These are phyloP conservation scores for Linnemannia zychae DNA, from an alignment of 192 early-diverging fungal genomes.

Conservation along the genomic window DNA sequence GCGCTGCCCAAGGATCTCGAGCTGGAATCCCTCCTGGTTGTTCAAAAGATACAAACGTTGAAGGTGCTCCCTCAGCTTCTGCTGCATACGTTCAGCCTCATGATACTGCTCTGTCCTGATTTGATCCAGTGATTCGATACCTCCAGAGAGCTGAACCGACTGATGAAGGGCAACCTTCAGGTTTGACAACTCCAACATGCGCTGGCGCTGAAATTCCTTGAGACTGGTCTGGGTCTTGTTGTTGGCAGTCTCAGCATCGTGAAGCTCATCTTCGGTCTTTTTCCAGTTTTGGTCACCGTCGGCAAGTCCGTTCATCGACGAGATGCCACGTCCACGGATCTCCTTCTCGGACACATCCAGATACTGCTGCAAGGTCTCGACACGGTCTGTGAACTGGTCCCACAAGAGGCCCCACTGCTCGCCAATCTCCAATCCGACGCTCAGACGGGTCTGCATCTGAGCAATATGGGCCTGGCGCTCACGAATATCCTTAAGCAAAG, in stretches of 20 bases:
- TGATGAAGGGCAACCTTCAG: slow-evolving; percentile 42
- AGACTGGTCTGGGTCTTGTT: slow-evolving; percentile 26
- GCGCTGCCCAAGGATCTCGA: slow-evolving; percentile 50
- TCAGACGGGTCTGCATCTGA: slow-evolving; percentile 21
- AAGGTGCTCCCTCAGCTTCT: slow-evolving; percentile 25
- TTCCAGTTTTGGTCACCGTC: slow-evolving; percentile 50
- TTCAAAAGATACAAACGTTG: slow-evolving; percentile 24
- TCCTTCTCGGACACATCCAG: slow-evolving; percentile 31
- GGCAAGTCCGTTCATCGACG: slow-evolving; percentile 33
- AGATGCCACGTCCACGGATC: slow-evolving; percentile 38
- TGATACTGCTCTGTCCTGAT: slow-evolving; percentile 41
- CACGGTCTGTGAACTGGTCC: slow-evolving; percentile 48
- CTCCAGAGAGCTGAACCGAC: slow-evolving; percentile 35
- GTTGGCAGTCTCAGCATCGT: slow-evolving; percentile 37
- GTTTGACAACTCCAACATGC: slow-evolving; percentile 40
- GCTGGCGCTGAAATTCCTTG: slow-evolving; percentile 35
- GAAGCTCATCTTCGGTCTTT: slow-evolving; percentile 49
- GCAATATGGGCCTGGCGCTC: slow-evolving; percentile 19
- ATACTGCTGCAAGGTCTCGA: slow-evolving; percentile 27
- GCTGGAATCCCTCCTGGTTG: slow-evolving; percentile 42
- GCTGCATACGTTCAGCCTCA: slow-evolving; percentile 38
- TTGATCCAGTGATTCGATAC: slow-evolving; percentile 44
- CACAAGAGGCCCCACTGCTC: slow-evolving; percentile 52
- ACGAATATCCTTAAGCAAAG: slow-evolving; percentile 33
- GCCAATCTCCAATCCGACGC: slow-evolving; percentile 37